Evolutionary conservation across 768 basidiomycete species (phyloP).

Genomic region (Boletus tylopilopsis): DNA sequence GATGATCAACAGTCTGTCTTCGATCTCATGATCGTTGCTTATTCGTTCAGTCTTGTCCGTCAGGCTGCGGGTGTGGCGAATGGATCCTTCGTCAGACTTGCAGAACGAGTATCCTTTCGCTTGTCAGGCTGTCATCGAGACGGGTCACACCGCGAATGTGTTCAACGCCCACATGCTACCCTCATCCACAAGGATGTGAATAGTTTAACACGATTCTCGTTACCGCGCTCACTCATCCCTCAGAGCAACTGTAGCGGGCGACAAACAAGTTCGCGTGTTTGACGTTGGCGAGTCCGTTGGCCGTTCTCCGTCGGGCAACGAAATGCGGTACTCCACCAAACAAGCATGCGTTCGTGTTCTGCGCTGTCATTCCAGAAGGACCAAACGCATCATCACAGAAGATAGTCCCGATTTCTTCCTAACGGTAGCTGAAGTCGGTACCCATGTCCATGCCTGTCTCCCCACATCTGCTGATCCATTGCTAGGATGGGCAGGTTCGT

Average conservation of each 20-base stretch:
- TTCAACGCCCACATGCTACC: slow-evolving; percentile 84
- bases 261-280: slow-evolving; percentile 73
- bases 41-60: neutral
- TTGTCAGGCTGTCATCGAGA: slow-evolving; percentile 65
- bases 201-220: slow-evolving; percentile 11
- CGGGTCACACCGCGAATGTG: slow-evolving; percentile 81
- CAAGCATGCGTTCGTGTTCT: slow-evolving; percentile 53
- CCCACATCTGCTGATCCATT: slow-evolving; percentile 11
- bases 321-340: slow-evolving; percentile 43
- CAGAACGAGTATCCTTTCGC: slow-evolving; percentile 57
- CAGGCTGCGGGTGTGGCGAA: slow-evolving; percentile 77
- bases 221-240: slow-evolving; percentile 7
- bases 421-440: slow-evolving; percentile 70
- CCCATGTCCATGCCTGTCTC: neutral
- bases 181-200: slow-evolving; percentile 72
- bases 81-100: slow-evolving; percentile 41
- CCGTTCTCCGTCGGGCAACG: slow-evolving; percentile 36
- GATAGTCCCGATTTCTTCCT: slow-evolving; percentile 74
- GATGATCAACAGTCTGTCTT: slow-evolving; percentile 63
- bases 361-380: slow-evolving; percentile 66
- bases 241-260: slow-evolving; percentile 73
- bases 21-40: neutral
- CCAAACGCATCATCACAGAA: slow-evolving; percentile 78
- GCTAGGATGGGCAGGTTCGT: slow-evolving; percentile 79
- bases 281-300: slow-evolving; percentile 52